Base-by-base conservation (phyloP, 495 filamentous ascomycete genomes). In the Apiosordaria backusii region DNA sequence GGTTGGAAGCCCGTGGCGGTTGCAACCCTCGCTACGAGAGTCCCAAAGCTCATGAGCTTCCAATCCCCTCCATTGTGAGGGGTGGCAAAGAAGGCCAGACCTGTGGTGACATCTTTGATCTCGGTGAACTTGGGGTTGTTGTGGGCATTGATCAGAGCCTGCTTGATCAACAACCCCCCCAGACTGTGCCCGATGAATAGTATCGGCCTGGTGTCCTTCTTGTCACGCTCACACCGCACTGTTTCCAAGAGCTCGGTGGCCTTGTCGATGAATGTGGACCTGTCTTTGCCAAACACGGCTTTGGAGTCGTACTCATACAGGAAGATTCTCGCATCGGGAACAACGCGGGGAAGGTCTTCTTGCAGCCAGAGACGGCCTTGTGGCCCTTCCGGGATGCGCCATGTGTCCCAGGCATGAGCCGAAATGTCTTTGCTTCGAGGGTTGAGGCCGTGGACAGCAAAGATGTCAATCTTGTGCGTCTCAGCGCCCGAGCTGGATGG, bases 391-490 rank as follows among this genome's bases (percentile, higher is more conserved):
- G 74, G 73, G 18, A 54, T 72, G 26, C 68, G 70, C 73, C 73
- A 77, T 22, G 70, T 75, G 55, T 77, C 72, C 72, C 69, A 77
- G n/a, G 75, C 72, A 60, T 77, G 71, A 3, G 69, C 64, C 18
- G 50, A 52, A 6, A 68, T 65, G 4, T 69, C 65, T 40, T 69
- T 71, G 63, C 67, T 68, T 35, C 68, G 58, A 35, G 74, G 72
- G 65, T 77, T 76, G n/a, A 77, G 70, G 58, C 74, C 71, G 40
- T 76, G 74, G 21, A 77, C 64, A 10, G 75, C 70, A 59, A 75
- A 25, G 21, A 75, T 74, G 52, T 74, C 69, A n/a, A 70, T 67
- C 64, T 61, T 65, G 16, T 67, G 24, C 50, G 29, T 29, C 26
- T 62, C 67, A 13, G 54, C 40, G 21, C 50, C 52, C 52, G n/a